Conservation (phyloP, 1,284 basidiomycete species). For the Irpex lacteus region DNA sequence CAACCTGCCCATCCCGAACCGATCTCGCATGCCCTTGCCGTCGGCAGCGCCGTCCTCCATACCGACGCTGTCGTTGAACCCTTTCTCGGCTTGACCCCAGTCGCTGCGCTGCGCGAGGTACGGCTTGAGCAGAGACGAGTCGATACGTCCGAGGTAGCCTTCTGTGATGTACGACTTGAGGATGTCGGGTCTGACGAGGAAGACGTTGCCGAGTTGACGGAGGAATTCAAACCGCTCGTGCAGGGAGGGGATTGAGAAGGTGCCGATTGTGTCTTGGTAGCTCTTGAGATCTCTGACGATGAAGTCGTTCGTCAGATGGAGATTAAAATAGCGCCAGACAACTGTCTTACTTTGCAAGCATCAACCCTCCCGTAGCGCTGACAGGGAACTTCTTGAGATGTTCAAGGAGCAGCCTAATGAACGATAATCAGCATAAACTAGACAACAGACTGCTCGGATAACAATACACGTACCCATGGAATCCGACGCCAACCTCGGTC, state of each 20-base stretch:
- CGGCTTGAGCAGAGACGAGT: slow-evolving; percentile 82
- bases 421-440: slow-evolving; percentile 4
- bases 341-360: slow-evolving; percentile 99
- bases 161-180: slow-evolving; percentile 92
- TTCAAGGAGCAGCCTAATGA: slow-evolving; percentile 79
- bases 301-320: too few species aligned
- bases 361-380: slow-evolving; percentile 93
- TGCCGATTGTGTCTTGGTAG: slow-evolving; percentile 89
- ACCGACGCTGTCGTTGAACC: slow-evolving; percentile 61
- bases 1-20: slow-evolving; percentile 64
- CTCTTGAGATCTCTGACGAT: slow-evolving; percentile 93
- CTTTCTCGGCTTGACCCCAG: slow-evolving; percentile 78
- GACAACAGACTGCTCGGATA: background rate
- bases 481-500: slow-evolving; percentile 91
- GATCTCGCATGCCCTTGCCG: slow-evolving; percentile 58
- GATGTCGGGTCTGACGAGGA: slow-evolving; percentile 92
- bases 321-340: too few species aligned
- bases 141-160: slow-evolving; percentile 88
- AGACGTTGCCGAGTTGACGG: slow-evolving; percentile 95
- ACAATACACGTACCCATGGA: slow-evolving; percentile 70
- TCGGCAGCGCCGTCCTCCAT: slow-evolving; percentile 41
- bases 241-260: slow-evolving; percentile 80
- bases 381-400: slow-evolving; percentile 97
- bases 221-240: slow-evolving; percentile 98
- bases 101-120: slow-evolving; percentile 92